Conservation (phyloP, 345 rosid genomes). For the Lepidium africanum region DNA sequence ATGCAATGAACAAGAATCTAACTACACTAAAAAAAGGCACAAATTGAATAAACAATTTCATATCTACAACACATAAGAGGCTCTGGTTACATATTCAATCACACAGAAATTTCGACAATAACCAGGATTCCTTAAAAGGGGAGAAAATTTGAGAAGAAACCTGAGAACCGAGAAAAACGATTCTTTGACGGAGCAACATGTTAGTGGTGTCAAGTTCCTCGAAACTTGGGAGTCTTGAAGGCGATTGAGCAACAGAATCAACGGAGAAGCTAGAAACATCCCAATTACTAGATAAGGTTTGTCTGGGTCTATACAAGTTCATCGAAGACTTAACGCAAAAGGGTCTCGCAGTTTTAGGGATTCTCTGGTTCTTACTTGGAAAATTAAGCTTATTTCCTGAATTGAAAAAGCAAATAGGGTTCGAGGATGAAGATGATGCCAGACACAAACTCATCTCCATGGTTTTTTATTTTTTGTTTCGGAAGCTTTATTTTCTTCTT, state of each 20-base stretch:
- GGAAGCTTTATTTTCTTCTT: neutral
- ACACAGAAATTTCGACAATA: neutral
- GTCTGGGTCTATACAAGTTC: slow-evolving; percentile 26
- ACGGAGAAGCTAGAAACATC: slow-evolving; percentile 37
- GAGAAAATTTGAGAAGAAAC: slow-evolving; percentile 15
- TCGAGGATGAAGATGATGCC: slow-evolving; percentile 21
- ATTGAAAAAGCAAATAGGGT: neutral
- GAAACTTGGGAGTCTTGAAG: slow-evolving; percentile 56
- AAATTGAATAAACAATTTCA: neutral
- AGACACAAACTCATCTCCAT: slow-evolving; percentile 31
- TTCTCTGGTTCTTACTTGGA: neutral
- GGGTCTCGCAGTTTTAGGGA: slow-evolving; percentile 22
- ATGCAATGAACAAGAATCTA: neutral
- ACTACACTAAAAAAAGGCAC: neutral
- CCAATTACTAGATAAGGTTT: slow-evolving; percentile 62
- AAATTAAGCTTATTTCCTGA: neutral
- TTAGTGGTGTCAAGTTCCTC: slow-evolving; percentile 82
- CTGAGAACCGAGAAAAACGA: slow-evolving; percentile 78
- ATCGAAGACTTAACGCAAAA: slow-evolving; percentile 35
- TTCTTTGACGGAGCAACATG: slow-evolving; percentile 93
- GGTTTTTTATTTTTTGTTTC: neutral
- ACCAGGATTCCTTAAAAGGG: neutral
- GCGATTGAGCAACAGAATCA: slow-evolving; percentile 30
- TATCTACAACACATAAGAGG: no score
- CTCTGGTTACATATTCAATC: no score